Base-by-base conservation (phyloP, 306 rosid genomes). In the Ochetophila trinervis region DNA sequence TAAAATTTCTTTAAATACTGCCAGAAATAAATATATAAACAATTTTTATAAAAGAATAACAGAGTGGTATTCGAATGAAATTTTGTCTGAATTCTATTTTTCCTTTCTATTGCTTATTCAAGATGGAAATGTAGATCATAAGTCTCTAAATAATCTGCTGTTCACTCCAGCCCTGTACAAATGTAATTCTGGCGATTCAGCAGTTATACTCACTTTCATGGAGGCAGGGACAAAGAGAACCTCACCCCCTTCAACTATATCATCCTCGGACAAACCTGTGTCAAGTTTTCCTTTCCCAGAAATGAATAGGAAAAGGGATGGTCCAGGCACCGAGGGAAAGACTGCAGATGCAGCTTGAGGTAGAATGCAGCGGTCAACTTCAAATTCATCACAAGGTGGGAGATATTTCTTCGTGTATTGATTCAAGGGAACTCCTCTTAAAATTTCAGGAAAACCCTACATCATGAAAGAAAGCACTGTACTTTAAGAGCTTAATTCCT, bases 361-460 rank as follows among this genome's bases (percentile, higher is more conserved):
- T 49, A 78, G 76, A 55, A 52, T 65, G 60, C 83, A 64, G 30
- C 73, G 24, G 49, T 78, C 83, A 2, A 78, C 73, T 69, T 78
- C 83, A 14, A 78, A 78, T 60, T 78, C 83, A 53, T 74, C 76
- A 0, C 69, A 78, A 0, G 83, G 83, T 7, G 83, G 83, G 57
- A 66, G 61, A 19, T 68, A 78, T 37, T 68, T 74, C 53, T 21
- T 69, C 9, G 72, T 68, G 73, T 68, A 73, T 53, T 74, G 69
- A 60, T 74, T 78, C 53, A 78, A 20, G 7, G 72, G 13, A 68
- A 73, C 66, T 35, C 83, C 83, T 53, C 19, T 63, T 63, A 78
- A 36, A 65, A 78, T 69, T 60, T 78, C 83, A 37, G 83, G 83
- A 65, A 76, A 66, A 20, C 83, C 83, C 83, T 78, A 64, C 57